These are phyloP conservation scores for Eucalyptus melliodora DNA, from an alignment of 345 rosid species.

Conservation along the genomic window DNA sequence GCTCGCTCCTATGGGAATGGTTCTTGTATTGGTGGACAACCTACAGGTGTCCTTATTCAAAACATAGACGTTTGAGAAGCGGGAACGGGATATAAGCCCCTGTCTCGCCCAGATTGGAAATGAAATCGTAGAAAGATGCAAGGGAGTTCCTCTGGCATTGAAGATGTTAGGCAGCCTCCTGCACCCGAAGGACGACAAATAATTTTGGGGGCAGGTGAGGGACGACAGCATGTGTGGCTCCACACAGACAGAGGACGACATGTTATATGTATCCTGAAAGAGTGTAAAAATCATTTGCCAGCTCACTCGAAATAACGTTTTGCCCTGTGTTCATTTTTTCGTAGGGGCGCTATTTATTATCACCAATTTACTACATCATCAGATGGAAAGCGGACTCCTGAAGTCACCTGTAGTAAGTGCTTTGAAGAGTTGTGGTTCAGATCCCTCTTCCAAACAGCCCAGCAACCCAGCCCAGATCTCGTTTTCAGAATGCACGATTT, in stretches of 20 bases:
- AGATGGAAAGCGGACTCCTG: background rate
- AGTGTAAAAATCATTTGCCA: background rate
- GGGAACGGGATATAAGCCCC: background rate
- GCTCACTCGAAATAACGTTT: background rate
- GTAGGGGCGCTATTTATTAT: background rate
- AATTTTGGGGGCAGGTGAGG: background rate
- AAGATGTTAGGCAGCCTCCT: background rate
- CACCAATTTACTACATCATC: background rate
- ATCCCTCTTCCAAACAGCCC: background rate
- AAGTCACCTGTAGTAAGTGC: background rate
- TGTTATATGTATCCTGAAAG: background rate
- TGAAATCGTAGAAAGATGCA: background rate
- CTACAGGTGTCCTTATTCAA: background rate
- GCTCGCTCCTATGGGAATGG: background rate
- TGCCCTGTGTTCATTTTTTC: background rate
- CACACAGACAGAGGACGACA: rapidly evolving
- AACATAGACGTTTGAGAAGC: background rate
- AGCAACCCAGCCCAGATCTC: background rate
- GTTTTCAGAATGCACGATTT: background rate
- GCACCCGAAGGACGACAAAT: background rate
- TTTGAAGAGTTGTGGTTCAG: background rate
- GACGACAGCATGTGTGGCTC: background rate
- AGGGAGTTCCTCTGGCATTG: background rate
- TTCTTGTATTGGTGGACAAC: background rate
- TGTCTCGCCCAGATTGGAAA: background rate